These are phyloP conservation scores for Haplosporangium gracile DNA, from an alignment of 192 early-diverging fungal genomes.

Conservation along the genomic window DNA sequence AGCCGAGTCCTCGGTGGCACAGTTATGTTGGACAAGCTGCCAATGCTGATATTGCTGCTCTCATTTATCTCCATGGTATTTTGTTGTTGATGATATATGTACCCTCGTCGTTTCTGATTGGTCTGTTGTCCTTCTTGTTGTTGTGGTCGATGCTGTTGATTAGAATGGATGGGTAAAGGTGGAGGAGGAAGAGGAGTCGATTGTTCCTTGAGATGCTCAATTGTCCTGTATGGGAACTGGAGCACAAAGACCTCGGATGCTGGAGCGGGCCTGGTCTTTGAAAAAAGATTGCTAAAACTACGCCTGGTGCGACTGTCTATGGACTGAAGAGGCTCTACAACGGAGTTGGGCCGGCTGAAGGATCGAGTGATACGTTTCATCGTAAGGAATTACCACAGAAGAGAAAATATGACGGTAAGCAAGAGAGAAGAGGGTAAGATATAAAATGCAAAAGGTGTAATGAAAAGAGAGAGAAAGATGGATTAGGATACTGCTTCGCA, in stretches of 20 bases:
- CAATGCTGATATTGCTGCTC: not conserved
- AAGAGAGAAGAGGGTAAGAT: not conserved
- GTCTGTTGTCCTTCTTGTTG: not conserved
- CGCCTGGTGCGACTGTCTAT: not conserved
- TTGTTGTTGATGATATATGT: not conserved
- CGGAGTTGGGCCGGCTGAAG: not conserved
- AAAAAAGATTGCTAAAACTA: not conserved
- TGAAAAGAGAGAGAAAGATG: not conserved
- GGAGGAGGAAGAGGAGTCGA: not conserved
- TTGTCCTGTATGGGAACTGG: not conserved
- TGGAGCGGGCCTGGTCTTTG: not conserved
- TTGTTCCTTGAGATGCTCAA: not conserved
- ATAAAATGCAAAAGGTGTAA: not conserved
- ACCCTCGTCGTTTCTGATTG: not conserved
- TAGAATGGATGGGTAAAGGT: not conserved
- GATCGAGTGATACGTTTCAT: not conserved
- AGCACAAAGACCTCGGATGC: not conserved
- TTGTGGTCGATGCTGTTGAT: not conserved
- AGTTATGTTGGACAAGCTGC: not conserved
- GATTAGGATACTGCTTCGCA: not conserved
- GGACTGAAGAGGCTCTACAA: not conserved
- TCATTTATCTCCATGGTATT: not conserved
- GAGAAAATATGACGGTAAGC: not conserved
- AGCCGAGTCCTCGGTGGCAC: conserved; percentile 24
- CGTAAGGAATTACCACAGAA: not conserved